Evolutionary conservation across 2,329 filamentous ascomycete species (phyloP).

Genomic region (Diplodia corticola): DNA sequence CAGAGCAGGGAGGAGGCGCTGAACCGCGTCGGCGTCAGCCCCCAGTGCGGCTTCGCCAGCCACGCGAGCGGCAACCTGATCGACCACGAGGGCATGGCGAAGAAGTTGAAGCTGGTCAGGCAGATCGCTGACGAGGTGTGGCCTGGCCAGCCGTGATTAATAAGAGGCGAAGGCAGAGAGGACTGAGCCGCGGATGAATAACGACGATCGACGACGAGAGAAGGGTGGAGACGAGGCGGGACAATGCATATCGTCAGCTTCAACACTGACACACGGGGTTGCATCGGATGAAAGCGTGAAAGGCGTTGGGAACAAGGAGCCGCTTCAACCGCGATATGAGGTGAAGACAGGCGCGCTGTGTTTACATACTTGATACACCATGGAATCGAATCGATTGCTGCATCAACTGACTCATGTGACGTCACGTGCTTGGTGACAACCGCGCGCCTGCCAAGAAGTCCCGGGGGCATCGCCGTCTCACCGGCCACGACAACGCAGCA

Average conservation of each 20-base stretch:
- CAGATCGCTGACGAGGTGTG: conserved; percentile 72
- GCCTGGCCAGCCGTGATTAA: conserved; percentile 55
- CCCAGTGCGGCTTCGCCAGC: conserved; percentile 53
- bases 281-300: not conserved
- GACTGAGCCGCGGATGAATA: not conserved
- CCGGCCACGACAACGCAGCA: not conserved
- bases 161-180: not conserved
- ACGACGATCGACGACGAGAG: not conserved
- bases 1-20: conserved; percentile 65
- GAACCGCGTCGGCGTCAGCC: conserved; percentile 53
- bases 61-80: conserved; percentile 71
- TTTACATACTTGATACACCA: not conserved
- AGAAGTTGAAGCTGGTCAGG: conserved; percentile 69
- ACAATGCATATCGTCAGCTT: conserved; percentile 12
- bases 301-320: not conserved
- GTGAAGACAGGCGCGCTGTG: not conserved
- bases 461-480: not conserved
- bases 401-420: not conserved
- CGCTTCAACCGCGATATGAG: conserved; percentile 6
- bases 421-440: not conserved
- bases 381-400: not conserved
- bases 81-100: conserved; percentile 65
- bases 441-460: not conserved
- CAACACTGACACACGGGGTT: conserved; percentile 16
- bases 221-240: not conserved